Conservation (phyloP, 164 flowering plant genomes). For the Stephania cephalantha region DNA sequence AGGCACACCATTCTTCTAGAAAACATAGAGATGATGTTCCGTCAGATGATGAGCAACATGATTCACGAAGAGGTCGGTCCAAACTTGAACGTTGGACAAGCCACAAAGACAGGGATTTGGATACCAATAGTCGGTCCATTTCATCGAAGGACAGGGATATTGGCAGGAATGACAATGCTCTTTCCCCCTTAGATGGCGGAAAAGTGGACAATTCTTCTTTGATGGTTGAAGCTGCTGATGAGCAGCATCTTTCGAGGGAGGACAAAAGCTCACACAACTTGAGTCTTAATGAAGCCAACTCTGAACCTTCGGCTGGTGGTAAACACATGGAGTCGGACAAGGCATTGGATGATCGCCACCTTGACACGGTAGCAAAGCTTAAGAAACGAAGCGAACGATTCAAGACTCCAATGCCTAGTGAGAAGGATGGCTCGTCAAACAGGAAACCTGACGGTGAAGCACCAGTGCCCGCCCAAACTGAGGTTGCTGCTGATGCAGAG, state of each 20-base stretch:
- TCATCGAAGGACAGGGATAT: conserved; percentile 42
- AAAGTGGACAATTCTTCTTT: conserved; percentile 32
- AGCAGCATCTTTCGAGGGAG: conserved; percentile 24
- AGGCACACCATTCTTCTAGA: conserved; percentile 31
- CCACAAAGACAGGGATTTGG: conserved; percentile 68
- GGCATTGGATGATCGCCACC: conserved; percentile 54
- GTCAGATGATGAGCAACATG: conserved; percentile 64
- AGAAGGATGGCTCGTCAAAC: conserved; percentile 48
- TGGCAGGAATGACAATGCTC: conserved; percentile 29
- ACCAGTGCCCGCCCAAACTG: conserved; percentile 34
- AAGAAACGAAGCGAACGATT: conserved; percentile 95
- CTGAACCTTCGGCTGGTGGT: conserved; percentile 16
- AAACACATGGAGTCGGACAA: conserved; percentile 17
- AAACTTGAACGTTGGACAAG: conserved; percentile 91
- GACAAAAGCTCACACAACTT: conserved; percentile 33
- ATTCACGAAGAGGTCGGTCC: conserved; percentile 71
- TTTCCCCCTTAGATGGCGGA: conserved; percentile 27
- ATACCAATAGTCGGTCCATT: conserved; percentile 29
- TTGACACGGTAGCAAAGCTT: conserved; percentile 87
- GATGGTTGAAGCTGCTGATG: conserved; percentile 30
- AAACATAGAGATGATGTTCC: conserved; percentile 57
- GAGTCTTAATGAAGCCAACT: conserved; percentile 36
- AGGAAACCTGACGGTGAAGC: conserved; percentile 60
- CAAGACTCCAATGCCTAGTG: conserved; percentile 92
- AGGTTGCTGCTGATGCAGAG: conserved; percentile 40